Conservation (phyloP, 2,329 filamentous ascomycete genomes). For the Passalora sequoiae region DNA sequence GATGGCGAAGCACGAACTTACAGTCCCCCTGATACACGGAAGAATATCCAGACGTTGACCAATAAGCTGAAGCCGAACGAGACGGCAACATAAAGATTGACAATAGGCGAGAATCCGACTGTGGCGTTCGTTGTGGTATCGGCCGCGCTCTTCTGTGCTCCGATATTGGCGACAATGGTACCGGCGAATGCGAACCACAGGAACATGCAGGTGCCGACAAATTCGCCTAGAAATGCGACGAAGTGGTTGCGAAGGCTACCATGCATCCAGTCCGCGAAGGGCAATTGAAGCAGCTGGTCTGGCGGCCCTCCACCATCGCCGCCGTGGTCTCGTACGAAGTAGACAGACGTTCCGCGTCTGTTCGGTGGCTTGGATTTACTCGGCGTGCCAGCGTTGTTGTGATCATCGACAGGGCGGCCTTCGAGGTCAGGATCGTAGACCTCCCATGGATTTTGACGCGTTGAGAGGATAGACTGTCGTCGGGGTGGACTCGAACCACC, state of each 20-base stretch:
- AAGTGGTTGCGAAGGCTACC: conserved; percentile 17
- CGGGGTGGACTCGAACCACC: conserved; percentile 1
- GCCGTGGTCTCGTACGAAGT: conserved; percentile 6
- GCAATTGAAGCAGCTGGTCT: conserved; percentile 3
- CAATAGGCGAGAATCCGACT: conserved; percentile 11
- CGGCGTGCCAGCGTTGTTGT: conserved; percentile 1
- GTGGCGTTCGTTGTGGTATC: conserved; percentile 25
- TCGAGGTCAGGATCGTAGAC: conserved; percentile 9
- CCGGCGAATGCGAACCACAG: conserved; percentile 33
- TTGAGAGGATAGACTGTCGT: conserved; percentile 7
- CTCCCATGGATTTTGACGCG: conserved; percentile 8
- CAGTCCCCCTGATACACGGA: conserved; percentile 29
- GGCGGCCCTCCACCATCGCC: neutral
- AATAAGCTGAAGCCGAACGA: conserved; percentile 31
- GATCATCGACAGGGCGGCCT: neutral
- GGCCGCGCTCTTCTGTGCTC: conserved; percentile 12
- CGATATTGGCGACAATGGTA: conserved; percentile 6
- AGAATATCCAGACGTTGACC: conserved; percentile 30
- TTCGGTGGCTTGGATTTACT: conserved; percentile 3
- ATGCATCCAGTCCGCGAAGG: conserved; percentile 9
- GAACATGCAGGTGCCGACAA: conserved; percentile 35
- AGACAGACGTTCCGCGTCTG: conserved; percentile 5
- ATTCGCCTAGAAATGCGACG: conserved; percentile 29
- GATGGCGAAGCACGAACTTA: neutral
- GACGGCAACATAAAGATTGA: conserved; percentile 27